phyloP scores from a whole-genome alignment of 73 alveolate genomes.

The Paramecium octaurelia region DNA sequence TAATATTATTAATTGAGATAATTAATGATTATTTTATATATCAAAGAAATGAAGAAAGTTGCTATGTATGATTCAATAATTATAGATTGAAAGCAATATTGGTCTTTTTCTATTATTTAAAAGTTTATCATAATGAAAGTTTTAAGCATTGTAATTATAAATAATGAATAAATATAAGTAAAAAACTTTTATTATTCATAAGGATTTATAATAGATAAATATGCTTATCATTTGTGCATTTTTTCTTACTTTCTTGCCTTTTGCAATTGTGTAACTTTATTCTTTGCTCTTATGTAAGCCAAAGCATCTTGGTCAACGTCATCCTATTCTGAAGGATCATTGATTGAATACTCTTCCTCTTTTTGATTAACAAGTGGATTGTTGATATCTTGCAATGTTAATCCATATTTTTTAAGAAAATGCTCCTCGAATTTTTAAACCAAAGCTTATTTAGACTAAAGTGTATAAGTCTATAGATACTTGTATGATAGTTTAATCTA shows the following conservation, averaged over 20 bases:
- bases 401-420: constrained; percentile 77
- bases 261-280: constrained; percentile 59
- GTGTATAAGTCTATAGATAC: background rate
- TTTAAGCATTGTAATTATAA: background rate
- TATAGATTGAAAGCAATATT: too few species aligned
- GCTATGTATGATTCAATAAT: too few species aligned
- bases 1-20: too few species aligned
- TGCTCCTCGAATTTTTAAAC: constrained; percentile 75
- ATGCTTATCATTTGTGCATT: constrained; percentile 51
- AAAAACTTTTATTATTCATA: background rate
- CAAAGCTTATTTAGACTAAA: constrained; percentile 67
- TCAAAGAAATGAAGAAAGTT: too few species aligned
- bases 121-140: too few species aligned
- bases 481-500: constrained; percentile 75
- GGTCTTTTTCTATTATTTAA: too few species aligned
- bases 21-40: too few species aligned
- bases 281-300: constrained; percentile 95
- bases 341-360: constrained; percentile 63
- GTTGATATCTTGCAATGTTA: constrained; percentile 46
- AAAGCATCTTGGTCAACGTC: constrained; percentile 95
- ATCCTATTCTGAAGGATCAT: constrained; percentile 77
- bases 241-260: constrained; percentile 61
- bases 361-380: constrained; percentile 51
- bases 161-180: background rate
- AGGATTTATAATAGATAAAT: background rate